Evolutionary conservation across 352 stramenopile species (phyloP).

Genomic region (Pythium graminicola): DNA sequence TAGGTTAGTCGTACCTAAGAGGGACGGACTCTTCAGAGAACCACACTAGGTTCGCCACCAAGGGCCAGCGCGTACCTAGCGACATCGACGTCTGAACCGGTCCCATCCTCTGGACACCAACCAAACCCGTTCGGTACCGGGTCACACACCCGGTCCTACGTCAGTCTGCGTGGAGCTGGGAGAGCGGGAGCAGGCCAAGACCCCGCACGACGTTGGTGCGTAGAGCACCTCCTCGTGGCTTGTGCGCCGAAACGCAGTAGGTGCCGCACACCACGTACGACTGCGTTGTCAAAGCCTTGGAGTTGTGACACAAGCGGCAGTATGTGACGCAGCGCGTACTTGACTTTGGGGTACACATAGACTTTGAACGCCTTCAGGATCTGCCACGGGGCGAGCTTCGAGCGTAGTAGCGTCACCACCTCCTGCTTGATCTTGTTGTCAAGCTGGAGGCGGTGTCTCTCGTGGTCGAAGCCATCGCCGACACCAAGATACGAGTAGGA

Average conservation of each 20-base stretch:
- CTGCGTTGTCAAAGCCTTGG: not conserved
- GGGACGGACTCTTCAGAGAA: too few relatives aligned
- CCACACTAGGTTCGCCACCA: too few relatives aligned
- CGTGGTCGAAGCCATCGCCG: constrained; percentile 15
- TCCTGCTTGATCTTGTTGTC: constrained; percentile 90
- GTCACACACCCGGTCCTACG: too few relatives aligned
- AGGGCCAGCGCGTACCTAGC: too few relatives aligned
- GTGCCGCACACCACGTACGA: not conserved
- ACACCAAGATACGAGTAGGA: constrained; percentile 15
- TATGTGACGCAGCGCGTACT: constrained; percentile 2
- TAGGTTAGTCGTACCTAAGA: too few relatives aligned
- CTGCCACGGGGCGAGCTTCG: constrained; percentile 1
- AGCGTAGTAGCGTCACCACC: constrained; percentile 20
- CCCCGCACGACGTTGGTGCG: not conserved
- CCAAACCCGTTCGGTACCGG: too few relatives aligned
- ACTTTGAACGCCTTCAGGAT: constrained; percentile 15
- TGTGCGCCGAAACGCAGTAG: not conserved
- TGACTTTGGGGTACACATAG: constrained; percentile 5
- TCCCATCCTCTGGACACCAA: too few relatives aligned
- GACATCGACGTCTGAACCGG: too few relatives aligned
- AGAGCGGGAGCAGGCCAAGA: not conserved
- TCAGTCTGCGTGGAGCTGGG: not conserved
- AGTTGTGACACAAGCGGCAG: not conserved
- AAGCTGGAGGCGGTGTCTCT: constrained; percentile 20
- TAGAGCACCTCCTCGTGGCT: not conserved